Evolutionary conservation across 441 rosid species (phyloP).

Genomic region (Adansonia grandidieri): DNA sequence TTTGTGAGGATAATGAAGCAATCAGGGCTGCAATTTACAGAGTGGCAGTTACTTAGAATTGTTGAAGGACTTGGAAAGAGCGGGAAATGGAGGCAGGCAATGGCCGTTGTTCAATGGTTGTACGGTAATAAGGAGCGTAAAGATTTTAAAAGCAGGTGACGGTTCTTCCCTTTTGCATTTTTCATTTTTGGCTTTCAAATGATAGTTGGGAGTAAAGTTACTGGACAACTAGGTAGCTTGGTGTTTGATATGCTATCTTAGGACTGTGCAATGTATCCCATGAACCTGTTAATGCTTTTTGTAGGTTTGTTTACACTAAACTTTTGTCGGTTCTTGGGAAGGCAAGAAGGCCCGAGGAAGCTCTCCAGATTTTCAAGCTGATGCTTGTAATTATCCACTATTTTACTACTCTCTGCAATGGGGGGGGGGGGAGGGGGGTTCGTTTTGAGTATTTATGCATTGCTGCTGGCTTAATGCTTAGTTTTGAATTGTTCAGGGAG

Average conservation of each 20-base stretch:
- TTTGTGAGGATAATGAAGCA: conserved; percentile 88
- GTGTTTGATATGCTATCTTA: neutral
- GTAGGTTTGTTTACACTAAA: conserved; percentile 94
- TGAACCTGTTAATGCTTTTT: conserved; percentile 24
- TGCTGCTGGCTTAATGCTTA: conserved; percentile 40
- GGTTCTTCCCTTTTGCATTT: conserved; percentile 1
- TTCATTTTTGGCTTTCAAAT: neutral
- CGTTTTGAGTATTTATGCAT: conserved; percentile 6
- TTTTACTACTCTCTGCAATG: conserved; percentile 24
- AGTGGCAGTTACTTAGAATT: conserved; percentile 83
- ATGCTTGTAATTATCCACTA: conserved; percentile 66
- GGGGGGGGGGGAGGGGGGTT: neutral
- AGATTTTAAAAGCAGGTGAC: conserved; percentile 73
- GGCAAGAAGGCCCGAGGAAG: conserved; percentile 72
- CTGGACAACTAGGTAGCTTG: conserved; percentile 6
- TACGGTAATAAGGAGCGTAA: conserved; percentile 60
- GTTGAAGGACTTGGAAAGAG: conserved; percentile 63
- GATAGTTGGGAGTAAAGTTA: neutral
- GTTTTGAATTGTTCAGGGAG: conserved; percentile 55
- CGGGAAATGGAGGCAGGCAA: conserved; percentile 76
- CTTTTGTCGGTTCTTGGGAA: conserved; percentile 82
- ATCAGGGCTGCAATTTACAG: conserved; percentile 73
- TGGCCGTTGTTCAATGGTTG: conserved; percentile 78
- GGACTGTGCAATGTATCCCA: neutral
- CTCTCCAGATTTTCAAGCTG: conserved; percentile 60